These are phyloP conservation scores for Ambispora gerdemannii DNA, from an alignment of 192 early-diverging fungal species.

Conservation along the genomic window DNA sequence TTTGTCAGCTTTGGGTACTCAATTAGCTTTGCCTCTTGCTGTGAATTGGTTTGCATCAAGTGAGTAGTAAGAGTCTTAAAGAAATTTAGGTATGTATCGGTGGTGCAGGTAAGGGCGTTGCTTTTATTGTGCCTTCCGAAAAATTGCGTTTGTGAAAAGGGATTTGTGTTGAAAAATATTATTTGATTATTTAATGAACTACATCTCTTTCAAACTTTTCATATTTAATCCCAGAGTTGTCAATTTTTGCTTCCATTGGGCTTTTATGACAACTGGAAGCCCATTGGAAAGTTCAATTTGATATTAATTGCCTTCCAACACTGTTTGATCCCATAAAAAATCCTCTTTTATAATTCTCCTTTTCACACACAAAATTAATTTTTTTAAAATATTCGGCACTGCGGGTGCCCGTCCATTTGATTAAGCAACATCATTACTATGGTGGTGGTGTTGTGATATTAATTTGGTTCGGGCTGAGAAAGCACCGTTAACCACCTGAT, in stretches of 20 bases:
- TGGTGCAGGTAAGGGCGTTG: neutral
- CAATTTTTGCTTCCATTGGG: no score
- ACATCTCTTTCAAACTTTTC: neutral
- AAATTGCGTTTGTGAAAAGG: neutral
- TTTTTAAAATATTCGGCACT: conserved; percentile 22
- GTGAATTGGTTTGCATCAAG: conserved; percentile 54
- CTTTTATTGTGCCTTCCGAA: neutral
- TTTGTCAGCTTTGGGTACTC: conserved; percentile 52
- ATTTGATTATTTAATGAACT: neutral
- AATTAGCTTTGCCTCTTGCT: conserved; percentile 45
- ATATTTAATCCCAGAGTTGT: neutral
- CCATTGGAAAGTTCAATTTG: no score
- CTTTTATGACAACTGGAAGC: no score
- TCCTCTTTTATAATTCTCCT: neutral
- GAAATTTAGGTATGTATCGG: neutral
- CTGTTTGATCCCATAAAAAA: conserved; percentile 5
- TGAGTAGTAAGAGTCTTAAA: conserved; percentile 6
- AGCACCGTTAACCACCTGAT: conserved; percentile 29
- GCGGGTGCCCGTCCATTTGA: conserved; percentile 10
- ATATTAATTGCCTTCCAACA: neutral
- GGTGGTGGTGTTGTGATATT: neutral
- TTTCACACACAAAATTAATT: neutral
- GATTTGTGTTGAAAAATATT: neutral
- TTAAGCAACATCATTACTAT: neutral
- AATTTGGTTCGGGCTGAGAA: conserved; percentile 23